These are phyloP conservation scores for Sporothrix schenckii DNA, from an alignment of 2,329 filamentous ascomycete genomes.

Conservation along the genomic window DNA sequence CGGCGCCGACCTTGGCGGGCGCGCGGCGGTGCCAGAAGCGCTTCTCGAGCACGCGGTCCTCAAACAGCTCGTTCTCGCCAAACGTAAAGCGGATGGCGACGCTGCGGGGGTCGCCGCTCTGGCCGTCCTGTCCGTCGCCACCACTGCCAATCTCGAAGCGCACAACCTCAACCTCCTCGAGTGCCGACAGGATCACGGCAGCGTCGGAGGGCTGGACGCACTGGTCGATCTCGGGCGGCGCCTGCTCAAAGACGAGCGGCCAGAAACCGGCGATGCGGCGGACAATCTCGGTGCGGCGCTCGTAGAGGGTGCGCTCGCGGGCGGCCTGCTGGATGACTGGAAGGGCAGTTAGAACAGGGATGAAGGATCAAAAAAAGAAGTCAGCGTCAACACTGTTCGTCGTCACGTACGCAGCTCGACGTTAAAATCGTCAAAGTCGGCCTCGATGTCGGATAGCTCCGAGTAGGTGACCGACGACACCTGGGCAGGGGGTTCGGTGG, in stretches of 20 bases:
- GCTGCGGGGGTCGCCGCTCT: constrained; percentile 73
- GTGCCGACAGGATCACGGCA: constrained; percentile 67
- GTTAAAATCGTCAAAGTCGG: constrained; percentile 82
- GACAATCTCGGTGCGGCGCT: constrained; percentile 71
- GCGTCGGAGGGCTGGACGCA: constrained; percentile 83
- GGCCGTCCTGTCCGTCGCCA: constrained; percentile 30
- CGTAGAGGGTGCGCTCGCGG: constrained; percentile 71
- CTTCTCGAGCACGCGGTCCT: constrained; percentile 79
- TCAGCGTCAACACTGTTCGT: not conserved
- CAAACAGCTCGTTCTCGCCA: constrained; percentile 78
- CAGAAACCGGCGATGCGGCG: constrained; percentile 84
- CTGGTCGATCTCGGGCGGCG: constrained; percentile 82
- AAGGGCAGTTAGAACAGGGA: not conserved
- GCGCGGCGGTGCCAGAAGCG: constrained; percentile 77
- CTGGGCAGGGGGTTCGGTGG: constrained; percentile 38
- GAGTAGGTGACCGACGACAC: constrained; percentile 63
- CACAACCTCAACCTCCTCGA: constrained; percentile 71
- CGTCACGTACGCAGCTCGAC: constrained; percentile 72
- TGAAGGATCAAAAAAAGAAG: not conserved
- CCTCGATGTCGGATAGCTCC: constrained; percentile 77
- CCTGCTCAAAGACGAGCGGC: constrained; percentile 88
- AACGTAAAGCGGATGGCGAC: constrained; percentile 79
- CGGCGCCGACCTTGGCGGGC: constrained; percentile 10
- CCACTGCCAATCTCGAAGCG: constrained; percentile 75
- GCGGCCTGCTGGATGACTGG: constrained; percentile 58